These are phyloP conservation scores for Holtermanniella nyarrowii DNA, from an alignment of 768 basidiomycete genomes.

Conservation along the genomic window DNA sequence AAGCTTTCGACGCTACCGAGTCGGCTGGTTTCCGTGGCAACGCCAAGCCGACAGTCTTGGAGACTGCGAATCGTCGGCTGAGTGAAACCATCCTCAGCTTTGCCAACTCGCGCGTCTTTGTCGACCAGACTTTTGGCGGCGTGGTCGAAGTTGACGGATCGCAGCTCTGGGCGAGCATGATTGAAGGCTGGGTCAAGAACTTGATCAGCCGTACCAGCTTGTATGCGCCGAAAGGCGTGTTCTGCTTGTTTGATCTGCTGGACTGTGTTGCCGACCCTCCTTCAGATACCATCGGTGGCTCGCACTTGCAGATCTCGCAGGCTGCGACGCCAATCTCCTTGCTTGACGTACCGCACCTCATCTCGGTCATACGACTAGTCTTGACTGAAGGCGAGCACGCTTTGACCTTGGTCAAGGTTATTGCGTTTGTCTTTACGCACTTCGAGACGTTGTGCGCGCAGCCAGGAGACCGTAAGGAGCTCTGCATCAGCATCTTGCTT, in stretches of 20 bases:
- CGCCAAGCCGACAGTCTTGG: slow-evolving; percentile 45
- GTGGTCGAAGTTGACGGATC: slow-evolving; percentile 35
- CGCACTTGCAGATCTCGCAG: not conserved
- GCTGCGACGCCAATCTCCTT: slow-evolving; percentile 11
- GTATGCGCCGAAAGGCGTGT: slow-evolving; percentile 44
- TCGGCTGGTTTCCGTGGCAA: slow-evolving; percentile 42
- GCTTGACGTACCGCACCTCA: slow-evolving; percentile 42
- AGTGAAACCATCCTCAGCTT: slow-evolving; percentile 43
- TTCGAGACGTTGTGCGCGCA: slow-evolving; percentile 41
- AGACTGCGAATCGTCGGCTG: slow-evolving; percentile 44
- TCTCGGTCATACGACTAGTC: slow-evolving; percentile 40
- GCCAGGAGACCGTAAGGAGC: slow-evolving; percentile 37
- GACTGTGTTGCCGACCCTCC: slow-evolving; percentile 43
- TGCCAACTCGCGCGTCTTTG: slow-evolving; percentile 25
- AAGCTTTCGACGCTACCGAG: slow-evolving; percentile 42
- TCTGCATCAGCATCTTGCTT: slow-evolving; percentile 42
- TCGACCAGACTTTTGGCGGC: slow-evolving; percentile 14
- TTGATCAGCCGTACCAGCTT: slow-evolving; percentile 42
- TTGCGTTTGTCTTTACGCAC: slow-evolving; percentile 44
- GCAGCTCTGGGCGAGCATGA: slow-evolving; percentile 40
- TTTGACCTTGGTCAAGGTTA: slow-evolving; percentile 42
- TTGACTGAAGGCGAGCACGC: slow-evolving; percentile 44
- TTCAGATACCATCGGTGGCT: slow-evolving; percentile 15
- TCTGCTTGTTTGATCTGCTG: slow-evolving; percentile 44
- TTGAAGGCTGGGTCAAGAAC: slow-evolving; percentile 42